phyloP scores from a whole-genome alignment of 2,329 filamentous ascomycete genomes.

The Botryosphaeria dothidea region DNA sequence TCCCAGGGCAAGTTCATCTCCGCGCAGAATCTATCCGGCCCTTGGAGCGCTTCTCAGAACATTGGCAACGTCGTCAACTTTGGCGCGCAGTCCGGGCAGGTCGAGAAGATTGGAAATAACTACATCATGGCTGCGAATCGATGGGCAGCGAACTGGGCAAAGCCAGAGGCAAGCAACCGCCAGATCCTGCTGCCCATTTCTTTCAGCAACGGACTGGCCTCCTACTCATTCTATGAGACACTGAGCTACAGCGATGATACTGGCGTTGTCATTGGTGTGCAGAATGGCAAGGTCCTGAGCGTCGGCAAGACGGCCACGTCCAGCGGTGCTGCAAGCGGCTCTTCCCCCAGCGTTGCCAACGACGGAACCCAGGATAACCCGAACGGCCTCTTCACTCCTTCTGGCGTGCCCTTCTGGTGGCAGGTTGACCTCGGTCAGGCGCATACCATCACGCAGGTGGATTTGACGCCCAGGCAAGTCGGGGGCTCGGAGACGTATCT shows the following conservation, averaged over 20 bases:
- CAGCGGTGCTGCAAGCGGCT: conserved; percentile 18
- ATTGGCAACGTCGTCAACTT: conserved; percentile 24
- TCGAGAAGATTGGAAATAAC: conserved; percentile 13
- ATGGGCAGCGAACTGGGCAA: conserved; percentile 24
- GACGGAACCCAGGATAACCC: background rate
- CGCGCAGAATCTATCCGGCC: background rate
- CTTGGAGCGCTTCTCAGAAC: conserved; percentile 21
- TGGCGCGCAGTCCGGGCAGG: conserved; percentile 23
- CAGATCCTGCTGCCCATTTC: conserved; percentile 24
- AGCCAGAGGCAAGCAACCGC: conserved; percentile 21
- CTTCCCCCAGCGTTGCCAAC: background rate
- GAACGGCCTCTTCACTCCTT: conserved; percentile 21
- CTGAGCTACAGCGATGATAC: conserved; percentile 24
- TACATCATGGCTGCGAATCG: conserved; percentile 23
- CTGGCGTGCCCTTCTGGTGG: conserved; percentile 24
- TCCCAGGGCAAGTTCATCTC: conserved; percentile 20
- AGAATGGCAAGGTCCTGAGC: conserved; percentile 24
- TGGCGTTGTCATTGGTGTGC: conserved; percentile 23
- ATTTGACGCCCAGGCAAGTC: conserved; percentile 23
- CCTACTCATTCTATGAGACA: conserved; percentile 23
- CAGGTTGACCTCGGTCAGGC: conserved; percentile 23
- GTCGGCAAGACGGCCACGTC: conserved; percentile 20
- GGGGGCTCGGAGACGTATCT: conserved; percentile 26
- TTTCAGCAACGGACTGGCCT: conserved; percentile 19
- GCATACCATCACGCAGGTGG: conserved; percentile 21